Conservation (phyloP, 495 filamentous ascomycete species). For the Friedmanniomyces endolithicus region DNA sequence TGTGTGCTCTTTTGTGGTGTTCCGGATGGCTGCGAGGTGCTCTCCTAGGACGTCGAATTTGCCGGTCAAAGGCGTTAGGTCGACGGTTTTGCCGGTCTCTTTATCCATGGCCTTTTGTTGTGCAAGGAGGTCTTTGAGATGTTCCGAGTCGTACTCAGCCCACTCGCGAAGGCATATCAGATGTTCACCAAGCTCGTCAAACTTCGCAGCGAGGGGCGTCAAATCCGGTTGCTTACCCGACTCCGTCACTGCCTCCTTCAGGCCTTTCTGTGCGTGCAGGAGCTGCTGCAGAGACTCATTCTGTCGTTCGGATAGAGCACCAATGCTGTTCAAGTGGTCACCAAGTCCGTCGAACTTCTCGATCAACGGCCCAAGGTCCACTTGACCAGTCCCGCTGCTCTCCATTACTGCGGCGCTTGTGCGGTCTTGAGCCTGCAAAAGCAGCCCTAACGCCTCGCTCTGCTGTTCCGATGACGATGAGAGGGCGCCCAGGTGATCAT, state of each 20-base stretch:
- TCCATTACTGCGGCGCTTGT: neutral
- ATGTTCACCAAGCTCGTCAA: neutral
- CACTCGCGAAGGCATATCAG: neutral
- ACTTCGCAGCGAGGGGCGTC: neutral
- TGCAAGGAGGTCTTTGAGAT: neutral
- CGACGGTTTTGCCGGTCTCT: neutral
- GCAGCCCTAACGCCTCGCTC: neutral
- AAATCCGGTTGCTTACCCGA: neutral
- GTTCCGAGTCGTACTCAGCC: neutral
- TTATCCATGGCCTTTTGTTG: neutral
- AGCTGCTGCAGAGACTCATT: neutral
- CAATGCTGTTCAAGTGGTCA: neutral
- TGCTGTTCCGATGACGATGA: neutral
- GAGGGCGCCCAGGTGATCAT: neutral
- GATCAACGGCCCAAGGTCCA: neutral
- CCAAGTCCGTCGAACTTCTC: neutral
- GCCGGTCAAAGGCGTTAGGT: neutral
- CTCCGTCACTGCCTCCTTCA: neutral
- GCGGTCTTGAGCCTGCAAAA: neutral
- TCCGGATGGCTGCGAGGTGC: constrained; percentile 3
- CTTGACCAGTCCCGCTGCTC: neutral
- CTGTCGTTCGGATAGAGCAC: neutral
- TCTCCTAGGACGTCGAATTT: constrained; percentile 1
- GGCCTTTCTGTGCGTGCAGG: neutral
- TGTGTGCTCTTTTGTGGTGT: neutral